Base-by-base conservation (phyloP, 2,329 filamentous ascomycete genomes). In the Trichophyton mentagrophytes region DNA sequence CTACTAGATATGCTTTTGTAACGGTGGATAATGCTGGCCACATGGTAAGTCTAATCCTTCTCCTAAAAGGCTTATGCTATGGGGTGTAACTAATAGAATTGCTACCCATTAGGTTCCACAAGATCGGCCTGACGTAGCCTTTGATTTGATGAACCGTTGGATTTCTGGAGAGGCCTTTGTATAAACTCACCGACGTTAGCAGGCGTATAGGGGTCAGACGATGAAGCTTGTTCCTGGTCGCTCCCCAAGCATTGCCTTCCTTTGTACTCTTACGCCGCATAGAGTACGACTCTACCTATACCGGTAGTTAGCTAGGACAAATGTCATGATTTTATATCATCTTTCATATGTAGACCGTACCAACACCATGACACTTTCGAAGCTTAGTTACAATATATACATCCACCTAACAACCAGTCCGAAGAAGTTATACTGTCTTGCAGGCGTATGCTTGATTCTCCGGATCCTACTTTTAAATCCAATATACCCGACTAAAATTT, bases 131-230 rank as follows among this genome's bases (percentile, higher is more conserved):
- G 51, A 55, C 17, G 51, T 55, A 20, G 51, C 51, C 17, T 55
- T 55, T 20, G 51, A 55, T 15, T 17, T 55, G 30, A 55, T 55
- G 51, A 55, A 55, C 30, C 51, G 27, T 27, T 46, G 57, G 53
- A 57, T 53, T 30, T 44, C 38, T 20, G 22, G 27, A 0, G 17
- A 42, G 42, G 15, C 22, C n/a, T 42, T 42, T 44, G 30, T 57
- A 42, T 58, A 36, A 33, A 51, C 38, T n/a, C 13, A 30, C 20
- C 30, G 40, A 17, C 61, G 49, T 62, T 51, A n/a, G 9, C 46
- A n/a, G 3, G 2, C 15, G 22, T 6, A 51, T 30, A 30, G 27
- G 6, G 27, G 27, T 30, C 27, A 30, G 20, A 11, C 11, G 2
- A 4, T n/a, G 33, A 13, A 1, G 33, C 33, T 38, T 38, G 33